Base-by-base conservation (phyloP, 2,329 filamentous ascomycete genomes). In the Microcera coccophila region DNA sequence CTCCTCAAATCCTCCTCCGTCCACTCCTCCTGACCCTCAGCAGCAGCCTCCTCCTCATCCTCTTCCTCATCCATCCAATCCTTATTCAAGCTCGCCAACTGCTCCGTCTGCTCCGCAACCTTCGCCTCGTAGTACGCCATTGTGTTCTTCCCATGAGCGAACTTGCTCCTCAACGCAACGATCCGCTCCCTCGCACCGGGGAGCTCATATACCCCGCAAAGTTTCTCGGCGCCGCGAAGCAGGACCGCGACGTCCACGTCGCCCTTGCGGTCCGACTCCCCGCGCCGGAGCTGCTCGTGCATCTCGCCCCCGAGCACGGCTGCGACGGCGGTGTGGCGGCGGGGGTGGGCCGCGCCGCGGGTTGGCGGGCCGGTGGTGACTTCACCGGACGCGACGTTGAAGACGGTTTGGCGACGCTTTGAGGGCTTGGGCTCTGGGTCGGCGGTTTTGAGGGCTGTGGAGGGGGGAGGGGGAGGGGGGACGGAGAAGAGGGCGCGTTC, bases 401-500 rank as follows among this genome's bases (percentile, higher is more conserved):
- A 84, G 39, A 84, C 78, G 9, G 81, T 84, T 58, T 81, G 78
- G 2, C 81, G 71, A 9, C 81, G 74, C 29, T 65, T 66, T 4
- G 66, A 58, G 18, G 67, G 52, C 22, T 65, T 61, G 62, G 68
- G 45, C 58, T 64, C 54, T 29, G 64, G 58, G 53, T 74, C 62
- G 56, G 69, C 57, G 57, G 64, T 61, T 9, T 59, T 53, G 10
- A 52, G 40, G 29, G 44, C 50, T 39, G 57, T 71, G 49, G 59
- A 66, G 38, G 58, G 70, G 31, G 60, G 76, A 1, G 86, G 80
- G 0, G 86, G 82, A 1, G 87, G 82, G 1, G 91, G 90, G 1
- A 95, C 84, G 28, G 91, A 94, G 72, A 97, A 98, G 15, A 98
- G 81, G 5, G 91, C 91, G 59, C 90, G 85, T 66, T 98, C 93